phyloP scores from a whole-genome alignment of 345 rosid genomes.

The Citrus hindsii region DNA sequence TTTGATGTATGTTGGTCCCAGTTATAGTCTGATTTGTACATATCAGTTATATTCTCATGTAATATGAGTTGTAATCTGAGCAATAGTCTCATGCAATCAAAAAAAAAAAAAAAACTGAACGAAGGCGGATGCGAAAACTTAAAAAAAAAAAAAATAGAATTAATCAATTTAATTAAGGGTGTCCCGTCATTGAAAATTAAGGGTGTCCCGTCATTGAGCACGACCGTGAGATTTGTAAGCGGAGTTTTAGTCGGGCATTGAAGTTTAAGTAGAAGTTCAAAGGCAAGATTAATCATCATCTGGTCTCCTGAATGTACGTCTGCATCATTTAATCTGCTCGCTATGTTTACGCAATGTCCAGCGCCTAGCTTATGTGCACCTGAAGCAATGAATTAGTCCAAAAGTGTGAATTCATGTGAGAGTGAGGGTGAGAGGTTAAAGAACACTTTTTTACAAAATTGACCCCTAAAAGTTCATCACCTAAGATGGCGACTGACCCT shows the following conservation, averaged over 20 bases:
- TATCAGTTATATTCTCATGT: too few relatives aligned
- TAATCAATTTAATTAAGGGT: conserved; percentile 8
- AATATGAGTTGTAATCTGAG: too few relatives aligned
- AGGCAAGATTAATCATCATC: neutral
- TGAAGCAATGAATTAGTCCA: neutral
- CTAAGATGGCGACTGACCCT: conserved; percentile 35
- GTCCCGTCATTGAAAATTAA: conserved; percentile 22
- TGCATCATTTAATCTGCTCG: conserved; percentile 13
- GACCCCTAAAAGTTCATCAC: neutral
- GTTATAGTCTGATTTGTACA: too few relatives aligned
- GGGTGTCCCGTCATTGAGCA: conserved; percentile 24
- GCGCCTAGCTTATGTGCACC: conserved; percentile 26
- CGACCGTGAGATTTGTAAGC: conserved; percentile 7
- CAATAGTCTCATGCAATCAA: too few relatives aligned
- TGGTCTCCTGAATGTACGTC: neutral
- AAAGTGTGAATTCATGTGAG: neutral
- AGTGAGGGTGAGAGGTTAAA: too few relatives aligned
- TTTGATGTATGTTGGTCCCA: too few relatives aligned
- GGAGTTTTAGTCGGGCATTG: conserved; percentile 15
- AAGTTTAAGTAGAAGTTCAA: conserved; percentile 12
- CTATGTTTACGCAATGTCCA: conserved; percentile 30
- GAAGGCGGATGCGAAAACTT: conserved; percentile 20
- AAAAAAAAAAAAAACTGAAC: too few relatives aligned
- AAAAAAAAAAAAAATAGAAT: too few relatives aligned
- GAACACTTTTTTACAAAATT: too few relatives aligned